Conservation (phyloP, 768 basidiomycete species). For the Favolaschia claudopus region DNA sequence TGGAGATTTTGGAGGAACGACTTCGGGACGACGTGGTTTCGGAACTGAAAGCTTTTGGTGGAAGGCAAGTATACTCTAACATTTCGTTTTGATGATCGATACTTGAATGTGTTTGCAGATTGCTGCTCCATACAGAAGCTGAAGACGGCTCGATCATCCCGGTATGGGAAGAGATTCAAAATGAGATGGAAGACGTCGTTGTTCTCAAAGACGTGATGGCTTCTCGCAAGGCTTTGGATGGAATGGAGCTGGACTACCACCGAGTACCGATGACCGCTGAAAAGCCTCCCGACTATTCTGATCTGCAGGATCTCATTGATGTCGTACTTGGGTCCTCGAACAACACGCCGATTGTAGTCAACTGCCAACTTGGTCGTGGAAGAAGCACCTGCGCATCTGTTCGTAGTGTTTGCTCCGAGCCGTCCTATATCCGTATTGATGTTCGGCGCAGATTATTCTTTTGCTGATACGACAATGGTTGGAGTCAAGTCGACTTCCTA, state of each 20-base stretch:
- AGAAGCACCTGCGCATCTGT: slow-evolving; percentile 92
- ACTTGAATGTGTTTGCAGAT: slow-evolving; percentile 45
- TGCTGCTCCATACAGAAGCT: slow-evolving; percentile 91
- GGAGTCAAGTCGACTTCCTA: slow-evolving; percentile 47
- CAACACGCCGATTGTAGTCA: slow-evolving; percentile 86
- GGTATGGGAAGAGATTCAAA: slow-evolving; percentile 90
- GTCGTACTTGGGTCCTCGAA: slow-evolving; percentile 75
- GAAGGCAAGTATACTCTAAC: slow-evolving; percentile 58
- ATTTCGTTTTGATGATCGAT: neutral
- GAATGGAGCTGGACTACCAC: slow-evolving; percentile 76
- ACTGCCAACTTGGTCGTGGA: slow-evolving; percentile 94
- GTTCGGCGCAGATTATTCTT: slow-evolving; percentile 67
- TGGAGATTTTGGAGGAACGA: slow-evolving; percentile 91
- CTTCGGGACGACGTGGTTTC: slow-evolving; percentile 87
- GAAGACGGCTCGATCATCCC: slow-evolving; percentile 89
- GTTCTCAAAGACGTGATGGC: slow-evolving; percentile 92
- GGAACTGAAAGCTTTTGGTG: slow-evolving; percentile 85
- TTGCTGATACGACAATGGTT: slow-evolving; percentile 89
- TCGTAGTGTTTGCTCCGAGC: slow-evolving; percentile 29
- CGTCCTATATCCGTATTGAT: neutral
- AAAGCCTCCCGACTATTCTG: slow-evolving; percentile 75
- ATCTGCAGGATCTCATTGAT: slow-evolving; percentile 79
- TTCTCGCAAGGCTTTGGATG: slow-evolving; percentile 50
- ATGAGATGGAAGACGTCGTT: slow-evolving; percentile 62
- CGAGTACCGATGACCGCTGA: slow-evolving; percentile 96